Evolutionary conservation across 2,329 filamentous ascomycete species (phyloP).

Genomic region (Hirsutella rhossiliensis): DNA sequence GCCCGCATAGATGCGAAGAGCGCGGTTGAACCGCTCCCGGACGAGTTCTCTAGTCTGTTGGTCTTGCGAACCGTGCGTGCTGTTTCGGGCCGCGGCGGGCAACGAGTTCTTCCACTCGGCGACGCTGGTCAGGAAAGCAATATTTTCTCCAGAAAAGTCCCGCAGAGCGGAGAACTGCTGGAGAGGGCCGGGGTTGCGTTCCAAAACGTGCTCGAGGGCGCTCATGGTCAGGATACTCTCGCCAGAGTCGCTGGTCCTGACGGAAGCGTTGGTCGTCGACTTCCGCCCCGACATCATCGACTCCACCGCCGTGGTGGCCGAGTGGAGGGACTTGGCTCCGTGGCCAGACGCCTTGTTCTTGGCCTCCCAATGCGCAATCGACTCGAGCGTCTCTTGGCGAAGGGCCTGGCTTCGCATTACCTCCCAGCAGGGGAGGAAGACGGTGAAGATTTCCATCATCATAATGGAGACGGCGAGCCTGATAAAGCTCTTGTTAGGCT

Average conservation of each 20-base stretch:
- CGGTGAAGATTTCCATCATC: constrained; percentile 46
- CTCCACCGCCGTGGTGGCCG: constrained; percentile 12
- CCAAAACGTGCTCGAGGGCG: constrained; percentile 49
- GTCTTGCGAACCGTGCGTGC: constrained; percentile 4
- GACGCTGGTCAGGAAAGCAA: constrained; percentile 51
- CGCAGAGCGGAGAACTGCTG: constrained; percentile 51
- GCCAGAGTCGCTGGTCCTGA: constrained; percentile 9
- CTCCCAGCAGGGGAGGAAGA: constrained; percentile 50
- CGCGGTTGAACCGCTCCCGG: constrained; percentile 41
- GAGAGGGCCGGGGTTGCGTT: constrained; percentile 45
- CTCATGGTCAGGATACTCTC: constrained; percentile 44
- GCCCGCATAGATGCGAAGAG: constrained; percentile 47
- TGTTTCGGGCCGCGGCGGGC: constrained; percentile 10
- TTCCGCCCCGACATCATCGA: constrained; percentile 15
- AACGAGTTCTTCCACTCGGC: constrained; percentile 38
- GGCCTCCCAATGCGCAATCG: constrained; percentile 30
- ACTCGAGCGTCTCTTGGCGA: constrained; percentile 28
- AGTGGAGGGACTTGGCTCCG: constrained; percentile 8
- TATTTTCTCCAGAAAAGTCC: constrained; percentile 62
- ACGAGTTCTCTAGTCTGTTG: constrained; percentile 16
- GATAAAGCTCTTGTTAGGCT: neutral
- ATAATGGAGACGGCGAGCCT: constrained; percentile 40
- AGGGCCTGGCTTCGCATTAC: constrained; percentile 30
- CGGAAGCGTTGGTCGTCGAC: constrained; percentile 22
- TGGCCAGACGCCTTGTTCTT: constrained; percentile 15